Evolutionary conservation across 352 stramenopile genomes (phyloP).

Genomic region (Phytophthora nicotianae): DNA sequence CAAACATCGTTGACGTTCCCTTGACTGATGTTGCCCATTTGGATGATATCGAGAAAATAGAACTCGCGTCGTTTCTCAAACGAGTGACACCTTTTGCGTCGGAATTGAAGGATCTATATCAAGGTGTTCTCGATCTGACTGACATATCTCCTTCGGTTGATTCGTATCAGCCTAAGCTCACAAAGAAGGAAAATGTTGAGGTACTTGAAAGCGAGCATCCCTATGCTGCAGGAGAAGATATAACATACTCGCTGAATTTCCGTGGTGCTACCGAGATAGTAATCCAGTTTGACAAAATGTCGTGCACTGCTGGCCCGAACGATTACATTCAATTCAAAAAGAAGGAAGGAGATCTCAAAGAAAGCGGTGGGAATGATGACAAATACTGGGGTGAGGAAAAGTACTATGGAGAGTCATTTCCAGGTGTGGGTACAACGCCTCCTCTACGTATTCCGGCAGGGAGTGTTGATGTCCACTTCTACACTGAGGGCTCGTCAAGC

Average conservation of each 20-base stretch:
- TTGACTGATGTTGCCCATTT: constrained; percentile 54
- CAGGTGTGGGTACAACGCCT: constrained; percentile 56
- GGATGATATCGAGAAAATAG: constrained; percentile 45
- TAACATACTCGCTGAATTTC: constrained; percentile 71
- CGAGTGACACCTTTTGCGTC: constrained; percentile 37
- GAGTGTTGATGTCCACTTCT: constrained; percentile 74
- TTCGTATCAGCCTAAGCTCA: constrained; percentile 52
- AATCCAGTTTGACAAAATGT: constrained; percentile 83
- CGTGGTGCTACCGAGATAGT: constrained; percentile 68
- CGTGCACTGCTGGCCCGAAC: constrained; percentile 64
- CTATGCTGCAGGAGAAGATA: constrained; percentile 63
- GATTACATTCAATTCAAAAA: constrained; percentile 88
- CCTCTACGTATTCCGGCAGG: constrained; percentile 69
- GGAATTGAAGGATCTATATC: constrained; percentile 35
- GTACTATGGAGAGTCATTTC: constrained; percentile 76
- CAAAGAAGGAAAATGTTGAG: constrained; percentile 72
- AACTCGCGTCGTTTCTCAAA: constrained; percentile 52
- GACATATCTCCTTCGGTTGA: background rate
- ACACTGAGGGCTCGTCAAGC: constrained; percentile 56
- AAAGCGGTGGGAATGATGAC: constrained; percentile 19
- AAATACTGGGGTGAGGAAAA: constrained; percentile 74
- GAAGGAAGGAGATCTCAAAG: constrained; percentile 29
- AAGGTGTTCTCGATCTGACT: constrained; percentile 33
- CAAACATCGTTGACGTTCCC: constrained; percentile 58
- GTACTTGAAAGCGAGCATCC: constrained; percentile 82